phyloP scores from a whole-genome alignment of 139 green algal genomes.

The Deuterostichococcus epilithicus region DNA sequence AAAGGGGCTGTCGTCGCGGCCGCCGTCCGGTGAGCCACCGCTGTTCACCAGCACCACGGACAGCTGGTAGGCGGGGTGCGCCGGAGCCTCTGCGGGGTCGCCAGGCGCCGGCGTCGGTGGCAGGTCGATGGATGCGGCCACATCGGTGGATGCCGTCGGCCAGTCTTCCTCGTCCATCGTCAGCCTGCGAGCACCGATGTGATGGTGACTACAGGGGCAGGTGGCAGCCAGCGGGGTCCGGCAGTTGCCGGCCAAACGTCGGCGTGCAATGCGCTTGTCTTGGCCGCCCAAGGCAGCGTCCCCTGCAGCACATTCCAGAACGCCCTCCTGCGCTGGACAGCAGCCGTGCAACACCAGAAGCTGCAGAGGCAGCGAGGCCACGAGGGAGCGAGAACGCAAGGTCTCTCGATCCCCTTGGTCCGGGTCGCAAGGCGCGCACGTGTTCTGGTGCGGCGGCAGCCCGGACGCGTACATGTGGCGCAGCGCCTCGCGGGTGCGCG shows the following conservation, averaged over 20 bases:
- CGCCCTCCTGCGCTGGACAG: too few species aligned
- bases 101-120: background rate
- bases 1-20: background rate
- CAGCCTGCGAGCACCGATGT: background rate
- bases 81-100: too few species aligned
- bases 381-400: background rate
- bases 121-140: background rate
- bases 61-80: too few species aligned
- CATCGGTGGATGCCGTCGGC: background rate
- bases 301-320: too few species aligned
- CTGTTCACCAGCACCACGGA: background rate
- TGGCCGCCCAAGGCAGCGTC: too few species aligned
- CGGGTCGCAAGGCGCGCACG: background rate
- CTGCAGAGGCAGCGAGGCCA: too few species aligned
- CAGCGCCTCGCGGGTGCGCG: background rate
- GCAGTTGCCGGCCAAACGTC: background rate
- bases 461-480: background rate
- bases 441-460: background rate
- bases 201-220: too few species aligned
- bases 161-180: background rate
- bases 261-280: background rate
- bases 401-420: too few species aligned
- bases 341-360: too few species aligned
- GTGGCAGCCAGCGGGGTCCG: too few species aligned
- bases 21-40: too few species aligned